Percentiles rank a stretch among this genome's conserved stretches.
phyloP scores from a whole-genome alignment of 306 rosid genomes.

The Vigna trinervia region DNA sequence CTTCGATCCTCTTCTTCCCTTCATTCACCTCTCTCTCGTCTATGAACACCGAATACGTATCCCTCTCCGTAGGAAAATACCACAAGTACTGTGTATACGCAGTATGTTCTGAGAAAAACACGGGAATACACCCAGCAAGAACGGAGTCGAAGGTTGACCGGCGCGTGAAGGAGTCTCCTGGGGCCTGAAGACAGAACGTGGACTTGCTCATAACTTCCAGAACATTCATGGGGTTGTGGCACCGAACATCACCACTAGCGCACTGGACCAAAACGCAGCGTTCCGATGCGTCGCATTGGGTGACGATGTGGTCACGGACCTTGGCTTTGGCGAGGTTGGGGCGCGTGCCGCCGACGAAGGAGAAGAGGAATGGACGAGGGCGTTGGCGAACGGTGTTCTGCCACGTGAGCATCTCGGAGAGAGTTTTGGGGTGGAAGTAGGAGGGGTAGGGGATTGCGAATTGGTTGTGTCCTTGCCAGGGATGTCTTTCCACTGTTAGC shows the following conservation, averaged over 20 bases:
- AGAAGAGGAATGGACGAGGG: slow-evolving; percentile 58
- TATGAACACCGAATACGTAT: slow-evolving; percentile 57
- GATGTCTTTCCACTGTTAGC: slow-evolving; percentile 79
- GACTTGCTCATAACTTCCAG: slow-evolving; percentile 58
- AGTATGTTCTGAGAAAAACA: slow-evolving; percentile 76
- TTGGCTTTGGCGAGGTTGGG: slow-evolving; percentile 69
- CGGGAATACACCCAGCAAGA: slow-evolving; percentile 74
- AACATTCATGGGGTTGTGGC: slow-evolving; percentile 59
- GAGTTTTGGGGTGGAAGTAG: slow-evolving; percentile 69
- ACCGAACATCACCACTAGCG: slow-evolving; percentile 30
- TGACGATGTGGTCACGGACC: slow-evolving; percentile 59
- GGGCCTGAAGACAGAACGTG: slow-evolving; percentile 70
- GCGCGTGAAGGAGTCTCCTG: slow-evolving; percentile 81
- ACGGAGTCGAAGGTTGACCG: slow-evolving; percentile 77
- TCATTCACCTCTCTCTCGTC: slow-evolving; percentile 55
- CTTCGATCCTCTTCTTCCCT: slow-evolving; percentile 52
- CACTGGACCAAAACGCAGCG: slow-evolving; percentile 60
- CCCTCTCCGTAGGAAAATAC: slow-evolving; percentile 53
- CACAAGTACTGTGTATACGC: slow-evolving; percentile 76
- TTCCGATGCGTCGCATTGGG: slow-evolving; percentile 55
- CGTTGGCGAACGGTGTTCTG: slow-evolving; percentile 43
- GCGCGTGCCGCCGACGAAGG: slow-evolving; percentile 71
- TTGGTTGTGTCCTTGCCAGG: slow-evolving; percentile 74
- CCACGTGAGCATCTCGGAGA: slow-evolving; percentile 53
- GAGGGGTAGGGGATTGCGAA: slow-evolving; percentile 85